These are phyloP conservation scores for Magnusiomyces tetraspermus DNA, from an alignment of 1,139 yeast species.

Conservation along the genomic window DNA sequence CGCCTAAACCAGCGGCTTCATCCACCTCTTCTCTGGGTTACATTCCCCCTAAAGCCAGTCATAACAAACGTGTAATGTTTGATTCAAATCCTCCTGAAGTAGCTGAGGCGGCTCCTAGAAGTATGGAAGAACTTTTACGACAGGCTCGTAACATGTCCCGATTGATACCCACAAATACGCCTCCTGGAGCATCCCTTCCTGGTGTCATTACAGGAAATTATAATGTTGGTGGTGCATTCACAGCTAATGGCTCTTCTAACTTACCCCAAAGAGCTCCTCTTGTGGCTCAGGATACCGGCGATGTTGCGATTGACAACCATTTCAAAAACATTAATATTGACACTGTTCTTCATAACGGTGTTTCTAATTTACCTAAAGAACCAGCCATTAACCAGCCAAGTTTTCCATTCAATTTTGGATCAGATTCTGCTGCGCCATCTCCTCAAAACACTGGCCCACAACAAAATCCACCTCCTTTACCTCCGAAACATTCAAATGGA, in stretches of 20 bases:
- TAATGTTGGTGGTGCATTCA: constrained; percentile 13
- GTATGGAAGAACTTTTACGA: constrained; percentile 33
- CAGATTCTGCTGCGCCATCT: constrained; percentile 10
- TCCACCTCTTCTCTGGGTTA: constrained; percentile 3
- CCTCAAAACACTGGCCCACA: constrained; percentile 6
- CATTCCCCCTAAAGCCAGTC: constrained; percentile 14
- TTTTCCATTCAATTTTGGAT: background rate
- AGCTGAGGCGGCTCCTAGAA: constrained; percentile 35
- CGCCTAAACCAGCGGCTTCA: constrained; percentile 17
- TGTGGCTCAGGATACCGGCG: constrained; percentile 17
- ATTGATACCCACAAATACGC: constrained; percentile 6
- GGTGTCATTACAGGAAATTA: constrained; percentile 9
- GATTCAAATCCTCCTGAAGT: constrained; percentile 33
- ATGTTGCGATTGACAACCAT: constrained; percentile 28
- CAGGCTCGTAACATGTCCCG: constrained; percentile 21
- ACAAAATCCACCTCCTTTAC: constrained; percentile 12
- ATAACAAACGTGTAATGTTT: constrained; percentile 32
- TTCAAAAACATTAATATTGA: constrained; percentile 35
- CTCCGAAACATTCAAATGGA: constrained; percentile 9
- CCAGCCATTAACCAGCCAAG: constrained; percentile 13
- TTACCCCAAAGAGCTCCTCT: constrained; percentile 5
- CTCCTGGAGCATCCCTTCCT: constrained; percentile 5
- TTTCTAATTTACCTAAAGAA: constrained; percentile 23
- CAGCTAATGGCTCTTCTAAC: background rate
- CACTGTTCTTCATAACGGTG: constrained; percentile 33